Evolutionary conservation across 805 yeast species (phyloP).

Genomic region (Yamadazyma olivae): DNA sequence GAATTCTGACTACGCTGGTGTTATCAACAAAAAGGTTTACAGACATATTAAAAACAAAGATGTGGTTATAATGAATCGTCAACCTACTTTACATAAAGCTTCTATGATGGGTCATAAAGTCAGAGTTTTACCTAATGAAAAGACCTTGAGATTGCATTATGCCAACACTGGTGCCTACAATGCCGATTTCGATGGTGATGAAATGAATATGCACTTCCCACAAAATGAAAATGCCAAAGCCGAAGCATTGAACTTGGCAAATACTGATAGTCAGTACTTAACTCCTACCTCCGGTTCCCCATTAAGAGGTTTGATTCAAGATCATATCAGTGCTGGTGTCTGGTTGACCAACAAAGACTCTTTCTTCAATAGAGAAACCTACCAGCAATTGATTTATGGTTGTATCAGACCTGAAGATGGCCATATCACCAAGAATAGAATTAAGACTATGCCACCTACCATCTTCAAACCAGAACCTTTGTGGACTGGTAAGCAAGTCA

Average conservation of each 20-base stretch:
- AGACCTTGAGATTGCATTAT: slow-evolving; percentile 92
- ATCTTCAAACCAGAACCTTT: slow-evolving; percentile 79
- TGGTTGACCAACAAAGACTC: slow-evolving; percentile 95
- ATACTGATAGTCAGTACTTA: slow-evolving; percentile 94
- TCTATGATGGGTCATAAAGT: slow-evolving; percentile 99
- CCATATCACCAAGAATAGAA: slow-evolving; percentile 66
- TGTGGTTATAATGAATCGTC: slow-evolving; percentile 97
- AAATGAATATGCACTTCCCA: slow-evolving; percentile 99
- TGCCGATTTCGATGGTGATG: slow-evolving; percentile 99
- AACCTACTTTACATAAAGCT: slow-evolving; percentile 98
- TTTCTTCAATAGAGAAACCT: slow-evolving; percentile 84
- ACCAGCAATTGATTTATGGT: slow-evolving; percentile 91
- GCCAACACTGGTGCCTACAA: slow-evolving; percentile 99
- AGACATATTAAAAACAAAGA: slow-evolving; percentile 95
- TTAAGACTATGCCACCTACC: slow-evolving; percentile 87
- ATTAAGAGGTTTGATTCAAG: slow-evolving; percentile 97
- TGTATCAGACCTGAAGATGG: slow-evolving; percentile 98
- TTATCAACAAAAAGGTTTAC: slow-evolving; percentile 85
- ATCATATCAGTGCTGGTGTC: slow-evolving; percentile 97
- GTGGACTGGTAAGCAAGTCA: slow-evolving; percentile 98
- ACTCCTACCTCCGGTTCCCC: slow-evolving; percentile 99
- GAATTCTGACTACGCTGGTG: slow-evolving; percentile 43
- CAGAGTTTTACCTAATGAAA: slow-evolving; percentile 94
- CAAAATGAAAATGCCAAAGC: slow-evolving; percentile 97
- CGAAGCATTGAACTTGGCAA: slow-evolving; percentile 91